Conservation (phyloP, 1,284 basidiomycete genomes). For the Trichosporon ovoides region DNA sequence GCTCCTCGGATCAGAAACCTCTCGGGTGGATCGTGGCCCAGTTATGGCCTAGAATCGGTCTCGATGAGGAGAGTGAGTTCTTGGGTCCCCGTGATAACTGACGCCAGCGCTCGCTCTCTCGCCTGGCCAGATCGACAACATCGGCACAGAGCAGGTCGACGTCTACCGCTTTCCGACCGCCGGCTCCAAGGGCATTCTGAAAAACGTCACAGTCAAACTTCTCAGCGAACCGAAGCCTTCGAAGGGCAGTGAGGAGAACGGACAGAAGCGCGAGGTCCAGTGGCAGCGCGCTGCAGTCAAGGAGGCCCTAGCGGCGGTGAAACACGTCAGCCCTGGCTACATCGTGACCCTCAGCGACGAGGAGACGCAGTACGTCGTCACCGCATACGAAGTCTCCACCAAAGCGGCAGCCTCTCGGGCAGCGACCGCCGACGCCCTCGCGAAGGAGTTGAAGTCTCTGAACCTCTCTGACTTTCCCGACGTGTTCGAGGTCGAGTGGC, state of each 20-base stretch:
- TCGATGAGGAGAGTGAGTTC: conserved; percentile 35
- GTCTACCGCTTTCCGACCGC: conserved; percentile 27
- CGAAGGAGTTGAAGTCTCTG: conserved; percentile 30
- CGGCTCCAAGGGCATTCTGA: conserved; percentile 21
- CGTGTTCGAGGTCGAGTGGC: conserved; percentile 46
- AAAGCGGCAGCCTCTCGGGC: conserved; percentile 34
- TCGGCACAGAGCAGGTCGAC: conserved; percentile 23
- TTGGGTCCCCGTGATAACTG: background rate
- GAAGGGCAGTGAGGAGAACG: conserved; percentile 6
- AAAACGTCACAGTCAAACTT: conserved; percentile 25
- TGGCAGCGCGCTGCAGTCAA: conserved; percentile 50
- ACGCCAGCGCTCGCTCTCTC: conserved; percentile 23
- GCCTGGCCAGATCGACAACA: conserved; percentile 21
- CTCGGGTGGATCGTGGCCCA: conserved; percentile 30
- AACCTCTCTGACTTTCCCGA: conserved; percentile 53
- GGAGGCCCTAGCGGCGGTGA: conserved; percentile 59
- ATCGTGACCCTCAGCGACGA: conserved; percentile 63
- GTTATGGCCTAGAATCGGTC: conserved; percentile 36
- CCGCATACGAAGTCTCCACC: conserved; percentile 55
- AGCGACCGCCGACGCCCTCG: conserved; percentile 2
- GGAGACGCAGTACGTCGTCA: conserved; percentile 53
- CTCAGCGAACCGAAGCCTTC: background rate
- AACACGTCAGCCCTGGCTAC: conserved; percentile 63
- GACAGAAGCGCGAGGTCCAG: conserved; percentile 37
- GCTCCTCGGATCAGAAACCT: conserved; percentile 8